Evolutionary conservation across 768 basidiomycete genomes (phyloP), one percentile per base, ranked within the genome.

Genomic region (Floccularia luteovirens): DNA sequence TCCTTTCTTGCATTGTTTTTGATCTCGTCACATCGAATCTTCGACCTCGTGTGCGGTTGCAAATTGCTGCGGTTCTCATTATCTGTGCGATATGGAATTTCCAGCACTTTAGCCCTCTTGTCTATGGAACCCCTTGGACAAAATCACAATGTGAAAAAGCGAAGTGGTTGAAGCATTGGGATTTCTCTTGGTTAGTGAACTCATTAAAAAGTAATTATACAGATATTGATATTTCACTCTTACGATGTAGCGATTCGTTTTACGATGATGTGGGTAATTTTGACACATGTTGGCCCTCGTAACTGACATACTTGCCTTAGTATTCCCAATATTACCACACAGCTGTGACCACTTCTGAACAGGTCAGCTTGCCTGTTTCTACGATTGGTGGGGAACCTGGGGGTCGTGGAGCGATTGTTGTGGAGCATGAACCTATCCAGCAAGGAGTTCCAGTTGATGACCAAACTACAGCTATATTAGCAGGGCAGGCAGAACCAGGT

Each of bases 111-210:
- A 86, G 82, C 48, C 85, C 94, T 1, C 56, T 98, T 32, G 66
- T 75, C 0, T 98, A 99, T 55, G 96, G 90, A 0, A 75, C 63
- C 14, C 69, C 75, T 0, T 98, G 94, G 96, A 97, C 94, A 24
- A 88, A 72, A 63, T 55, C 52, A 5, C 70, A 88, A 45, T 98
- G 96, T 50, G 57, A 71, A 38, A 72, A 64, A 28, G 80, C 90
- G 1, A 82, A 79, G 54, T 93, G 90, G 90, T 49, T 94, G 28
- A 90, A 82, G 65, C 86, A 82, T 3, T 99, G 96, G 96, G 96
- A 99, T 61, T 97, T 98, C 58, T 74, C 79, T 21, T 99, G 93
- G 84, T 81, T 52, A 30, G 74, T 58, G 8, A 35, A 7, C 10
- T 21, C 19, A 12, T 13, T 23, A 44, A 28, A 35, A 37, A 43